Evolutionary conservation across 345 rosid genomes (phyloP).

Genomic region (Camelina neglecta): DNA sequence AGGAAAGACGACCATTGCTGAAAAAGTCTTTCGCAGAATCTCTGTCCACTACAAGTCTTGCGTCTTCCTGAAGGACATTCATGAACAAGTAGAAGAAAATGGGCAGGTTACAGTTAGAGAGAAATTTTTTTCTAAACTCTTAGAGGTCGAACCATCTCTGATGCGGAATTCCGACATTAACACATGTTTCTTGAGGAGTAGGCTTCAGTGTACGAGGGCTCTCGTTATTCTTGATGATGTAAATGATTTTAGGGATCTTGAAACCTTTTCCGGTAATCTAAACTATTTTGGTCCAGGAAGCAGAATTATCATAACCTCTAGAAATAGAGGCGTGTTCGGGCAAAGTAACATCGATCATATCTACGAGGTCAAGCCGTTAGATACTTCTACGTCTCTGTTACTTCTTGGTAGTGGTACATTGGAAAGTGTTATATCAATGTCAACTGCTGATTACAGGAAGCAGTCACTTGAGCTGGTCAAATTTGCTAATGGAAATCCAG

Average conservation of each 20-base stretch:
- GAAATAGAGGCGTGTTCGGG: constrained; percentile 29
- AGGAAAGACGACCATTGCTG: constrained; percentile 61
- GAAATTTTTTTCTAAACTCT: constrained; percentile 4
- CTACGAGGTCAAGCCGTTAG: constrained; percentile 44
- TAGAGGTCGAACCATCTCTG: constrained; percentile 25
- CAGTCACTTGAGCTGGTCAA: constrained; percentile 23
- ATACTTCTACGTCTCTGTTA: background rate
- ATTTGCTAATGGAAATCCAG: constrained; percentile 41
- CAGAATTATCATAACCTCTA: constrained; percentile 40
- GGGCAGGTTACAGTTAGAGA: constrained; percentile 30
- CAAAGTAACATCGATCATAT: constrained; percentile 26
- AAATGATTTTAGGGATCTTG: constrained; percentile 29
- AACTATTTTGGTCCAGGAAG: constrained; percentile 40
- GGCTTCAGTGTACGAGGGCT: constrained; percentile 31
- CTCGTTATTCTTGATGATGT: constrained; percentile 46
- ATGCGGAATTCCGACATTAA: background rate
- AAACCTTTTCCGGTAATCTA: constrained; percentile 12
- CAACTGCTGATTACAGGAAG: background rate
- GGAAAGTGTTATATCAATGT: background rate
- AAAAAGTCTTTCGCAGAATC: constrained; percentile 42
- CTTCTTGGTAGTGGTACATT: background rate
- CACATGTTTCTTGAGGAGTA: constrained; percentile 21
- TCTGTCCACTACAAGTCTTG: constrained; percentile 46
- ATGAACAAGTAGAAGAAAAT: constrained; percentile 13
- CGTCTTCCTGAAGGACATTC: constrained; percentile 49